phyloP scores from a whole-genome alignment of 805 yeast species.

The Ogataea pilisensis region DNA sequence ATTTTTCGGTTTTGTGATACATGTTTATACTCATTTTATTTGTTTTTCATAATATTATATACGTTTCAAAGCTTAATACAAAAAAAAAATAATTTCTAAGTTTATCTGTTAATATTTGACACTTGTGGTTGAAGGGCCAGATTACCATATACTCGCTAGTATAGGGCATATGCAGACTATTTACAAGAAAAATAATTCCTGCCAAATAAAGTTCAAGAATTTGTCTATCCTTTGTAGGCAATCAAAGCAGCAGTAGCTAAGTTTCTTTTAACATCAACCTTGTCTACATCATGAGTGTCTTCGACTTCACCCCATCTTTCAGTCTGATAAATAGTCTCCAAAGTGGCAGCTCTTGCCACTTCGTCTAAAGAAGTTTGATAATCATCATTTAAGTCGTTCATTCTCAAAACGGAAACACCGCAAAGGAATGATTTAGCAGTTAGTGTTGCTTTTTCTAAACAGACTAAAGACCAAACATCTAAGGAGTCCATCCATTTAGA shows the following conservation, averaged over 20 bases:
- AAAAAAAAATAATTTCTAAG: no score
- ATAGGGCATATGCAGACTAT: no score
- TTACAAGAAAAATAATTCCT: no score
- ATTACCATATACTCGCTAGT: no score
- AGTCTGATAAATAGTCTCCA: slow-evolving; percentile 84
- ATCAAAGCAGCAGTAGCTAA: slow-evolving; percentile 73
- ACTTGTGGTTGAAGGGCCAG: no score
- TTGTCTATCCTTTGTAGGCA: slow-evolving; percentile 37
- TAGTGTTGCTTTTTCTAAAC: slow-evolving; percentile 85
- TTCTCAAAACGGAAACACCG: slow-evolving; percentile 65
- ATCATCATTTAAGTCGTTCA: slow-evolving; percentile 26
- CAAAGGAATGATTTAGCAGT: slow-evolving; percentile 82
- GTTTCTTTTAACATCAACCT: slow-evolving; percentile 80
- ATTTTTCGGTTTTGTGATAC: no score
- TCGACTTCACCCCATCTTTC: slow-evolving; percentile 97
- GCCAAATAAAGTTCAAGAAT: no score
- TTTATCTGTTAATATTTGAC: no score
- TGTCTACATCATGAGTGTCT: slow-evolving; percentile 97
- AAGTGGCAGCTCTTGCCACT: slow-evolving; percentile 68
- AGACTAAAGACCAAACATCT: slow-evolving; percentile 74
- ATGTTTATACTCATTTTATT: no score
- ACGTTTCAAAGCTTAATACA: no score
- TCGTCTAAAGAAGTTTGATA: slow-evolving; percentile 53
- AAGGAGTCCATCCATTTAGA: slow-evolving; percentile 58
- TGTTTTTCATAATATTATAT: no score